Conservation (phyloP, 495 filamentous ascomycete genomes). For the Neurospora africana region DNA sequence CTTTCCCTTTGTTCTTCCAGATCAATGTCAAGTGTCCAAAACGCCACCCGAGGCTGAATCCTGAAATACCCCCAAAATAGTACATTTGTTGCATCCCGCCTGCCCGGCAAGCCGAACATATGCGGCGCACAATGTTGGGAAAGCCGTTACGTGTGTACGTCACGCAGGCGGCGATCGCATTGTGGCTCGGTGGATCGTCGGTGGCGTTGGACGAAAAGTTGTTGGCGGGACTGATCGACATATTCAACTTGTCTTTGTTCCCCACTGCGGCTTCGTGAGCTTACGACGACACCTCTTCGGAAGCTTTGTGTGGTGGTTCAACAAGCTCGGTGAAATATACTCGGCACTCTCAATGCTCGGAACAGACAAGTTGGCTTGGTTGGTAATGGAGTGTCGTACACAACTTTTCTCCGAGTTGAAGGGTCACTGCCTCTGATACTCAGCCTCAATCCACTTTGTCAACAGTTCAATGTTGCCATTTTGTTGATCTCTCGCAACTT, state of each 20-base stretch:
- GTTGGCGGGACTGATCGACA: neutral
- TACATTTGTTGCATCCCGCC: neutral
- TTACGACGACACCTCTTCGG: neutral
- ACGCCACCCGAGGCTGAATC: neutral
- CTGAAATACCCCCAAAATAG: neutral
- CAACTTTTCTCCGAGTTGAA: neutral
- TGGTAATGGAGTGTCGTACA: neutral
- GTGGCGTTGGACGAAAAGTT: neutral
- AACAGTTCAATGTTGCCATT: neutral
- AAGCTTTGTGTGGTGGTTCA: neutral
- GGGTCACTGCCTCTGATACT: no score
- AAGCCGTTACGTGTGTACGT: neutral
- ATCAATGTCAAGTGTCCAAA: neutral
- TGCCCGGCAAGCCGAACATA: neutral
- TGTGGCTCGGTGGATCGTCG: neutral
- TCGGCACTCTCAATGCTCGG: neutral
- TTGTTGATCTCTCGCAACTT: neutral
- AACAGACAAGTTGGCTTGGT: no score
- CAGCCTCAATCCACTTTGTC: neutral
- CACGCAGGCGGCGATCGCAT: neutral
- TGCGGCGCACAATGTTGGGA: neutral
- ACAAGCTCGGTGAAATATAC: neutral
- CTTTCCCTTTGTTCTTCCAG: neutral
- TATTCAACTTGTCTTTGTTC: neutral
- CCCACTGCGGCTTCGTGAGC: neutral